Evolutionary conservation across 257 asterid genomes (phyloP).

Genomic region (Jaltomata sinuosa): DNA sequence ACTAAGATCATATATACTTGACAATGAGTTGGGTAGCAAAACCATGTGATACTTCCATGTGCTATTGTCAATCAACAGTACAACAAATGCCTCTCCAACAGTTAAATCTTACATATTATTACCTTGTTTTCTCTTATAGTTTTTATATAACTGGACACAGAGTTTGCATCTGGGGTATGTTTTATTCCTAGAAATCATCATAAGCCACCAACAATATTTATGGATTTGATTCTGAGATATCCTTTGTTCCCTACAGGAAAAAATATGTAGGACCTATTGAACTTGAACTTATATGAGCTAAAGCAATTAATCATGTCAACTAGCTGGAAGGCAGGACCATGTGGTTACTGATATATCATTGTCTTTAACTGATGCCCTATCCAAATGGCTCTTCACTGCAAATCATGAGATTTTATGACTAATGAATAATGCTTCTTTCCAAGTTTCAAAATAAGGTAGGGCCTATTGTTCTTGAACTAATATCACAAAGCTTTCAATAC

Average conservation of each 20-base stretch:
- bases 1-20: not conserved
- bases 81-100: not conserved
- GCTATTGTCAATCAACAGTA: not conserved
- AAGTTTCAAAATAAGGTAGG: not conserved
- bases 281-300: not conserved
- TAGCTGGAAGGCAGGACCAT: not conserved
- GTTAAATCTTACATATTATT: not conserved
- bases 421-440: not conserved
- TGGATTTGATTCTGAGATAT: too few relatives aligned
- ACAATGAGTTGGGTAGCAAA: not conserved
- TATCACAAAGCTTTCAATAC: not conserved
- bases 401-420: not conserved
- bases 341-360: not conserved
- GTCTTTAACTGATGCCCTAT: not conserved
- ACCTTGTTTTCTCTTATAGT: not conserved
- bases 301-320: not conserved
- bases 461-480: not conserved
- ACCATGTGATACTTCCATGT: not conserved
- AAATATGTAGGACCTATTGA: not conserved
- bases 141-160: not conserved
- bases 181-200: not conserved
- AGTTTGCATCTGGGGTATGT: not conserved
- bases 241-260: not conserved
- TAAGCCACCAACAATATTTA: too few relatives aligned
- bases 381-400: not conserved